phyloP scores from a whole-genome alignment of 768 basidiomycete genomes.

The Lenzites betulinus region DNA sequence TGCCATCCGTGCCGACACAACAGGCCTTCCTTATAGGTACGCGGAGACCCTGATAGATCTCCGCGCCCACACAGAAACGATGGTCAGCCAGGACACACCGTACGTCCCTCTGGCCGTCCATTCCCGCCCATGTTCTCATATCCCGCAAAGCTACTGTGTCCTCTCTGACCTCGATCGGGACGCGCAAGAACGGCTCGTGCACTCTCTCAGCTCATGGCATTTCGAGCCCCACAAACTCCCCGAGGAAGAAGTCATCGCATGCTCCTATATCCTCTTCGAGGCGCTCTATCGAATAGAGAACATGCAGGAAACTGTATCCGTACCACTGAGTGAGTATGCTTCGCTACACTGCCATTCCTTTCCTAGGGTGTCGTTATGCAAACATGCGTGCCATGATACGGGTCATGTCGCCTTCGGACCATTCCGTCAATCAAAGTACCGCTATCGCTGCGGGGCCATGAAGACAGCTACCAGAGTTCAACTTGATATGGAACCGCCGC shows the following conservation, averaged over 20 bases:
- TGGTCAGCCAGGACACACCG: slow-evolving; percentile 61
- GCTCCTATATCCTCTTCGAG: slow-evolving; percentile 87
- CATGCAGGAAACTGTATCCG: slow-evolving; percentile 57
- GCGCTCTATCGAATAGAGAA: slow-evolving; percentile 79
- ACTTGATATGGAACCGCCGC: too few species aligned
- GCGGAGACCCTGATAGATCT: slow-evolving; percentile 86
- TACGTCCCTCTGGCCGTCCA: slow-evolving; percentile 34
- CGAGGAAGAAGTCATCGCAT: slow-evolving; percentile 80
- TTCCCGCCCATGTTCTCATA: slow-evolving; percentile 1
- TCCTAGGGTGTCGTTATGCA: background rate
- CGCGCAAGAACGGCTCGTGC: slow-evolving; percentile 64
- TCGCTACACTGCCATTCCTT: background rate
- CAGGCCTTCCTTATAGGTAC: slow-evolving; percentile 42
- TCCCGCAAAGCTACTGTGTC: slow-evolving; percentile 21
- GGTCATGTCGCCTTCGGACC: too few species aligned
- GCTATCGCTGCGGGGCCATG: too few species aligned
- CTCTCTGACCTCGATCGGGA: slow-evolving; percentile 44
- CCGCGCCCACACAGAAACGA: slow-evolving; percentile 75
- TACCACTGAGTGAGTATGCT: slow-evolving; percentile 50
- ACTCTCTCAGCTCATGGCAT: slow-evolving; percentile 75
- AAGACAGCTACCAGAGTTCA: too few species aligned
- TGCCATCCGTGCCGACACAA: slow-evolving; percentile 22
- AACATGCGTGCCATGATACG: too few species aligned
- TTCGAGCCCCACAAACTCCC: slow-evolving; percentile 88
- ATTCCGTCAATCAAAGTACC: too few species aligned